Evolutionary conservation across 306 rosid species (phyloP).

Genomic region (Cicer chorassanicum): DNA sequence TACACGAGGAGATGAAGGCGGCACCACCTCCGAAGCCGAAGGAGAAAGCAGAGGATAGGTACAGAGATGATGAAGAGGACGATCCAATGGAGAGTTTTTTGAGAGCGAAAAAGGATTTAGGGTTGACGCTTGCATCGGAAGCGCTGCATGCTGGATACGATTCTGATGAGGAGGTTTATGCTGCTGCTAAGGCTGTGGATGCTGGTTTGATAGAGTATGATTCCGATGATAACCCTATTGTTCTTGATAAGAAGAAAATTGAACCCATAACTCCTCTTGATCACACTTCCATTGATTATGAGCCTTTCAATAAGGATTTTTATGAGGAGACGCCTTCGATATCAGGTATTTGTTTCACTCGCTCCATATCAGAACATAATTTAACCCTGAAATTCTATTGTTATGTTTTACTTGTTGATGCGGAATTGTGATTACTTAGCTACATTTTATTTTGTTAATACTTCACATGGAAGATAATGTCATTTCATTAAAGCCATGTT

Average conservation of each 20-base stretch:
- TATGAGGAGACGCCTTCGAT: constrained; percentile 85
- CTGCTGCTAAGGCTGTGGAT: constrained; percentile 95
- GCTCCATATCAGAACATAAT: not conserved
- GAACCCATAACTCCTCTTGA: constrained; percentile 90
- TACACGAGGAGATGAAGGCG: constrained; percentile 84
- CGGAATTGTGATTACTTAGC: too few species aligned
- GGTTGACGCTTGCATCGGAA: constrained; percentile 84
- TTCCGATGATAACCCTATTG: constrained; percentile 86
- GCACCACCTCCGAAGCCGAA: constrained; percentile 74
- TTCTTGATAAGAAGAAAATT: constrained; percentile 82
- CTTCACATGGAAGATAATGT: constrained; percentile 4
- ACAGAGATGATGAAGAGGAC: constrained; percentile 78
- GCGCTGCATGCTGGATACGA: constrained; percentile 88
- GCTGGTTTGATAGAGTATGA: constrained; percentile 93
- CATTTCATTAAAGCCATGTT: not conserved
- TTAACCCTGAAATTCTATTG: constrained; percentile 5
- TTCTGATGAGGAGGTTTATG: constrained; percentile 98
- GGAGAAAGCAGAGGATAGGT: constrained; percentile 77
- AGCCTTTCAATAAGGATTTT: constrained; percentile 83
- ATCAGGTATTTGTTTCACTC: constrained; percentile 57
- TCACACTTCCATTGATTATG: constrained; percentile 84
- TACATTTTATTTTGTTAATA: not conserved
- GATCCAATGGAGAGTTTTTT: constrained; percentile 93
- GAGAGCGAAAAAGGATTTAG: constrained; percentile 87
- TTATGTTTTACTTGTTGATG: not conserved